Evolutionary conservation across 768 basidiomycete species (phyloP).

Genomic region (Leucogyrophana mollusca): DNA sequence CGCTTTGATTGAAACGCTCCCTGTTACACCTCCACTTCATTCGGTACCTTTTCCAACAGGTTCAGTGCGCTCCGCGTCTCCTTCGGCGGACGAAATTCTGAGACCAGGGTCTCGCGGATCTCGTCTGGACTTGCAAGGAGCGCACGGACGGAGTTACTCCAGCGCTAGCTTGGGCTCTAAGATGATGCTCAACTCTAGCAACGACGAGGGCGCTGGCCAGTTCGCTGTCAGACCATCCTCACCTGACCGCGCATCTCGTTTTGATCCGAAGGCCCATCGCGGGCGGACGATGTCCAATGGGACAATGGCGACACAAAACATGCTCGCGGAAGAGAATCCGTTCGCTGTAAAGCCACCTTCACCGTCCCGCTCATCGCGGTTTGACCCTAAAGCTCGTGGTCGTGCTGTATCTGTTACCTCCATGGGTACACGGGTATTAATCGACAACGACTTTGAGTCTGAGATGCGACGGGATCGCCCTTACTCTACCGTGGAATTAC

Average conservation of each 20-base stretch:
- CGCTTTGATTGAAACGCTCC: conserved; percentile 42
- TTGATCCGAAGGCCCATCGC: conserved; percentile 39
- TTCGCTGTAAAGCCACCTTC: conserved; percentile 69
- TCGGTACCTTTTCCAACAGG: conserved; percentile 66
- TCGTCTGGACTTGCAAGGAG: conserved; percentile 26
- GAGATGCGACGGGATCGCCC: conserved; percentile 47
- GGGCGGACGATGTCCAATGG: conserved; percentile 44
- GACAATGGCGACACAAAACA: conserved; percentile 37
- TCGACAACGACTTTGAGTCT: conserved; percentile 49
- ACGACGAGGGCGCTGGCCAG: conserved; percentile 32
- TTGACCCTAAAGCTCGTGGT: conserved; percentile 77
- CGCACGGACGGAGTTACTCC: conserved; percentile 49
- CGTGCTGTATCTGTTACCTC: conserved; percentile 67
- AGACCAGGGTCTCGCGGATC: conserved; percentile 34
- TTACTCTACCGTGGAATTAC: conserved; percentile 73
- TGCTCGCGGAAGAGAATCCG: conserved; percentile 52
- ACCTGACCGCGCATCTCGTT: conserved; percentile 39
- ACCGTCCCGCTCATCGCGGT: conserved; percentile 61
- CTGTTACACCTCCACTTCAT: conserved; percentile 38
- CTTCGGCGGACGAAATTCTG: conserved; percentile 37
- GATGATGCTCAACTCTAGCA: conserved; percentile 37
- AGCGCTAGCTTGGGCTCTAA: conserved; percentile 51
- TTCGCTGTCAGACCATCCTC: conserved; percentile 36
- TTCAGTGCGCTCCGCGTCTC: conserved; percentile 52
- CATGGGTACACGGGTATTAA: conserved; percentile 60